phyloP scores from a whole-genome alignment of 192 early-diverging fungal species.

The Coemansia sp. region DNA sequence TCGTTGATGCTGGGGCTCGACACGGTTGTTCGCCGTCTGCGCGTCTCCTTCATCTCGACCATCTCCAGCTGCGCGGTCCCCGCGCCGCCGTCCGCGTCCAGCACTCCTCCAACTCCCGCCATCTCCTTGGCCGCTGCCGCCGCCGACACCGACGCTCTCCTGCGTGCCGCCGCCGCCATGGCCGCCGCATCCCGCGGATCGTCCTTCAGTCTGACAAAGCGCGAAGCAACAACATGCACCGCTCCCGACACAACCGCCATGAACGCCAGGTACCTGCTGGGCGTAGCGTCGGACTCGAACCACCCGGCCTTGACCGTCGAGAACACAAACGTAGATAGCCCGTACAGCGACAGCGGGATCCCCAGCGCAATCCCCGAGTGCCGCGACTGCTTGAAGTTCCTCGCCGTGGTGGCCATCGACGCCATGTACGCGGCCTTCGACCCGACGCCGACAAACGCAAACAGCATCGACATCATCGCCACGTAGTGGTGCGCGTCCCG shows the following conservation, averaged over 20 bases:
- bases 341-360: slow-evolving; percentile 60
- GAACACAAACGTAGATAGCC: slow-evolving; percentile 64
- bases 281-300: slow-evolving; percentile 53
- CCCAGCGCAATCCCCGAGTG: slow-evolving; percentile 62
- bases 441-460: slow-evolving; percentile 61
- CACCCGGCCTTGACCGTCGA: slow-evolving; percentile 58
- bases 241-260: slow-evolving; percentile 54
- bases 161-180: slow-evolving; percentile 10
- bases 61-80: slow-evolving; percentile 10
- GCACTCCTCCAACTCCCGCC: neutral
- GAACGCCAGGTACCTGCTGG: slow-evolving; percentile 55
- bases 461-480: slow-evolving; percentile 52
- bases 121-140: neutral
- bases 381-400: slow-evolving; percentile 56
- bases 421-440: slow-evolving; percentile 65
- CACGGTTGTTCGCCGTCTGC: slow-evolving; percentile 40
- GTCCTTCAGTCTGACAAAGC: slow-evolving; percentile 28
- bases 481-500: slow-evolving; percentile 30
- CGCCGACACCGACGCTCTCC: slow-evolving; percentile 16
- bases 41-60: slow-evolving; percentile 43
- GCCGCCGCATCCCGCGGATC: slow-evolving; percentile 9
- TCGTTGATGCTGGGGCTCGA: neutral
- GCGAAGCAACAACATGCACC: slow-evolving; percentile 52
- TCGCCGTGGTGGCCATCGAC: slow-evolving; percentile 61
- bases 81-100: neutral